Percentiles rank a stretch among this genome's conserved stretches.
These are phyloP conservation scores for Chrysanthemum lavandulifolium DNA, from an alignment of 129 eudicot species.

Conservation along the genomic window DNA sequence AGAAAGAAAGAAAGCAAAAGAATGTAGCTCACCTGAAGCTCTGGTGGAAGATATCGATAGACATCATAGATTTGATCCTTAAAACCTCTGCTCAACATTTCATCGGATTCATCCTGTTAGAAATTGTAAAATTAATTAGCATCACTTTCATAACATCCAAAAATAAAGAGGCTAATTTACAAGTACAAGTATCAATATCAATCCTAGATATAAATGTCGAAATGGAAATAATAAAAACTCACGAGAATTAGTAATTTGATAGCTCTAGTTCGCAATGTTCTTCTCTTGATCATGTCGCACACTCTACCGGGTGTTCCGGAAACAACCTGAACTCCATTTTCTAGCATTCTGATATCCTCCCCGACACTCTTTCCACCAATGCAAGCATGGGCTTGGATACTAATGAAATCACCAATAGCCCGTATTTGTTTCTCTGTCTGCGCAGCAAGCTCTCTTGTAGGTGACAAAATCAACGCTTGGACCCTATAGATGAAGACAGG, in stretches of 20 bases:
- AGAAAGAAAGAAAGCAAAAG: neutral
- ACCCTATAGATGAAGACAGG: conserved; percentile 45
- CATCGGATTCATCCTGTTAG: conserved; percentile 91
- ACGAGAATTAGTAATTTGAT: conserved; percentile 82
- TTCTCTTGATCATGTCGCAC: conserved; percentile 95
- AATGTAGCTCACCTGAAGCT: conserved; percentile 69
- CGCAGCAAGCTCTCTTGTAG: conserved; percentile 93
- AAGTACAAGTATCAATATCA: neutral
- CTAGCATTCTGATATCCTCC: conserved; percentile 85
- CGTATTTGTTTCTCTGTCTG: conserved; percentile 79
- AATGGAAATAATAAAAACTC: conserved; percentile 25
- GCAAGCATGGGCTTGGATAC: conserved; percentile 91
- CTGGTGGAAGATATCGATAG: conserved; percentile 96
- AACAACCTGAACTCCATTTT: conserved; percentile 89
- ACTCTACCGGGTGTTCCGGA: conserved; percentile 99
- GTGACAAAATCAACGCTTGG: conserved; percentile 91
- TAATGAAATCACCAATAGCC: conserved; percentile 79
- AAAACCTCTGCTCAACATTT: conserved; percentile 98
- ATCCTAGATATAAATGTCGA: neutral
- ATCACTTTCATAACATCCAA: neutral
- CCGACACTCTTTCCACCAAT: conserved; percentile 98
- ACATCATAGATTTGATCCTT: conserved; percentile 99
- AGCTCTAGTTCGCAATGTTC: conserved; percentile 78
- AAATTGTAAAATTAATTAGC: neutral
- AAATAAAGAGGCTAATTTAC: neutral